phyloP scores from a whole-genome alignment of 2,329 filamentous ascomycete species.

The Fusarium subtropicale region DNA sequence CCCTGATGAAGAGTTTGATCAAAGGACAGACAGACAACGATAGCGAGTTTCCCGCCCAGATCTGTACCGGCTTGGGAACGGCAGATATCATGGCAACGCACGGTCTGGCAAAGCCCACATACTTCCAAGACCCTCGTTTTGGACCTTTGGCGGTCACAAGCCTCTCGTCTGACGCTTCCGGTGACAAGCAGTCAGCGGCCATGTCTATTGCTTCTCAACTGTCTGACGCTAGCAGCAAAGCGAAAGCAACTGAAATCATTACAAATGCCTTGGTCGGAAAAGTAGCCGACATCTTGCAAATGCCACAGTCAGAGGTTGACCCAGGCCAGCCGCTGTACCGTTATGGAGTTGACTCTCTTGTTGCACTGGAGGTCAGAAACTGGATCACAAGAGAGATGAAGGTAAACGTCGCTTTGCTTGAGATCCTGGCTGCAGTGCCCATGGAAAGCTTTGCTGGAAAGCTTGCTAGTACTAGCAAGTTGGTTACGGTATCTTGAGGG shows the following conservation, averaged over 20 bases:
- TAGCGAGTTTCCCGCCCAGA: background rate
- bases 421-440: background rate
- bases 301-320: background rate
- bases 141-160: background rate
- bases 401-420: slow-evolving; percentile 1
- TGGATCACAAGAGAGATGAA: slow-evolving; percentile 1
- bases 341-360: slow-evolving; percentile 3
- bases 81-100: background rate
- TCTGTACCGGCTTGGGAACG: background rate
- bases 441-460: background rate
- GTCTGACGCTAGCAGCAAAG: background rate
- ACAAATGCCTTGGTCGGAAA: background rate
- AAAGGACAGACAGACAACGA: background rate
- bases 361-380: slow-evolving; percentile 2
- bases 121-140: background rate
- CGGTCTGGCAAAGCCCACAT: background rate
- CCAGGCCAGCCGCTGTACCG: background rate
- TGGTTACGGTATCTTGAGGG: background rate
- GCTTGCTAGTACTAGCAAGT: background rate
- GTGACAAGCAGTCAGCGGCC: background rate
- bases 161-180: background rate
- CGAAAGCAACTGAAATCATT: background rate
- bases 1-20: background rate
- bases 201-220: background rate
- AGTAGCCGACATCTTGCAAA: background rate